Conservation (phyloP, 2,329 filamentous ascomycete genomes). For the Magnaporthales sp. region DNA sequence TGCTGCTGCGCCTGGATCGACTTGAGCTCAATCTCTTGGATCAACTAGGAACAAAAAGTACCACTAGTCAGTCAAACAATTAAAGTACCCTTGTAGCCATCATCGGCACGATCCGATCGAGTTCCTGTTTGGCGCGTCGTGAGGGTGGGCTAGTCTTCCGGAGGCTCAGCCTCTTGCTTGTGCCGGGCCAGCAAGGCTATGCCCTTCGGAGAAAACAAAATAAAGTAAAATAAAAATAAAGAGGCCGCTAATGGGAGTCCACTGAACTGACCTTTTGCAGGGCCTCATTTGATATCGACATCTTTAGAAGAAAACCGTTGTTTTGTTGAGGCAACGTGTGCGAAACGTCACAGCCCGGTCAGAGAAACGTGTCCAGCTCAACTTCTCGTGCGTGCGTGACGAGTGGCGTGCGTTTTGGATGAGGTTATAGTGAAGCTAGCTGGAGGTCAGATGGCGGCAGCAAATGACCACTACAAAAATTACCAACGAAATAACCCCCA, state of each 20-base stretch:
- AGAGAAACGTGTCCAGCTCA: background rate
- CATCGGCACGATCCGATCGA: background rate
- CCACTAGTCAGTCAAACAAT: background rate
- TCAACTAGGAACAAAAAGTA: constrained; percentile 47
- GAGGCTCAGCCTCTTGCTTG: constrained; percentile 3
- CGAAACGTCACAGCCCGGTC: background rate
- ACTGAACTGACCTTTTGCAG: constrained; percentile 66
- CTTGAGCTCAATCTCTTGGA: constrained; percentile 90
- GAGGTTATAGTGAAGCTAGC: background rate
- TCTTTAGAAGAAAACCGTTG: constrained; percentile 30
- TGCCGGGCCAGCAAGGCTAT: background rate
- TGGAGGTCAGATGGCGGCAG: background rate
- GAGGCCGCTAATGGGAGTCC: background rate
- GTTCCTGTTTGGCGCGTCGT: too few species aligned
- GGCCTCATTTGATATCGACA: constrained; percentile 92
- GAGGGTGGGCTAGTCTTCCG: background rate
- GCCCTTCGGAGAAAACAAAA: background rate
- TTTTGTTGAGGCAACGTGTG: background rate
- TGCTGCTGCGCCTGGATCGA: constrained; percentile 85
- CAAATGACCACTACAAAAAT: background rate
- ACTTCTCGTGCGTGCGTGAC: background rate
- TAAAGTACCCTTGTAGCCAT: background rate
- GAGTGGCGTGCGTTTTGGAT: background rate
- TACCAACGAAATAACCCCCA: background rate
- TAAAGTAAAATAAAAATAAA: background rate